These are phyloP conservation scores for Fagopyrum esculentum DNA, from an alignment of 148 eudicot species.

Conservation along the genomic window DNA sequence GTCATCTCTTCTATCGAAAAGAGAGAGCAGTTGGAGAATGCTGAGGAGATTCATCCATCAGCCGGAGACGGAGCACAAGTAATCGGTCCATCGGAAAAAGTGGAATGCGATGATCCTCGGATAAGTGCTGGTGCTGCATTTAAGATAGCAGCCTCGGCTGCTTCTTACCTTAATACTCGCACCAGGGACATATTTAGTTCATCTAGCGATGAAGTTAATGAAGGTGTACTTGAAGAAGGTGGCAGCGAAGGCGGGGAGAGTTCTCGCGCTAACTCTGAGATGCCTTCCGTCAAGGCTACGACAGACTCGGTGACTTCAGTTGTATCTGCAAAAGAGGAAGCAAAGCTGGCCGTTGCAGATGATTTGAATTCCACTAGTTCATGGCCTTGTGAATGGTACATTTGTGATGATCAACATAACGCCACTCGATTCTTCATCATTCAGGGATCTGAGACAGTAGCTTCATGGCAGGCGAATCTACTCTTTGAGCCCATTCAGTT, in stretches of 20 bases:
- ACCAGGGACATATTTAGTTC: constrained; percentile 56
- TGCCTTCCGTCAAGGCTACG: constrained; percentile 87
- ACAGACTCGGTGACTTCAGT: constrained; percentile 88
- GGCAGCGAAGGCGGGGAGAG: constrained; percentile 9
- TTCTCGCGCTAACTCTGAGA: constrained; percentile 32
- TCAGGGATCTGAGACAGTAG: constrained; percentile 94
- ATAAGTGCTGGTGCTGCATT: constrained; percentile 65
- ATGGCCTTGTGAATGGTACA: constrained; percentile 92
- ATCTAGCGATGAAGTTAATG: constrained; percentile 21
- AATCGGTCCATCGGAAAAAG: constrained; percentile 16
- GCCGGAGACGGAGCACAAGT: constrained; percentile 25
- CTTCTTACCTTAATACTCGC: constrained; percentile 74
- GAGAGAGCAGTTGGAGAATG: constrained; percentile 50
- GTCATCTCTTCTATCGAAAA: constrained; percentile 79
- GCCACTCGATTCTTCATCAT: constrained; percentile 80
- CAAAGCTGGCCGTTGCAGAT: constrained; percentile 96
- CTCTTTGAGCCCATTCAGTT: constrained; percentile 87
- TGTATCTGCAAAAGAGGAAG: constrained; percentile 97
- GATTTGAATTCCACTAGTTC: constrained; percentile 69
- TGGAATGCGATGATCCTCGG: constrained; percentile 23
- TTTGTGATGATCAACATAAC: constrained; percentile 77
- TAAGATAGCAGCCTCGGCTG: constrained; percentile 84
- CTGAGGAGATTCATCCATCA: constrained; percentile 24
- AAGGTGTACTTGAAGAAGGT: constrained; percentile 12
- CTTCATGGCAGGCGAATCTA: constrained; percentile 97